phyloP scores from a whole-genome alignment of 192 early-diverging fungal genomes.

The Coemansia sp. region DNA sequence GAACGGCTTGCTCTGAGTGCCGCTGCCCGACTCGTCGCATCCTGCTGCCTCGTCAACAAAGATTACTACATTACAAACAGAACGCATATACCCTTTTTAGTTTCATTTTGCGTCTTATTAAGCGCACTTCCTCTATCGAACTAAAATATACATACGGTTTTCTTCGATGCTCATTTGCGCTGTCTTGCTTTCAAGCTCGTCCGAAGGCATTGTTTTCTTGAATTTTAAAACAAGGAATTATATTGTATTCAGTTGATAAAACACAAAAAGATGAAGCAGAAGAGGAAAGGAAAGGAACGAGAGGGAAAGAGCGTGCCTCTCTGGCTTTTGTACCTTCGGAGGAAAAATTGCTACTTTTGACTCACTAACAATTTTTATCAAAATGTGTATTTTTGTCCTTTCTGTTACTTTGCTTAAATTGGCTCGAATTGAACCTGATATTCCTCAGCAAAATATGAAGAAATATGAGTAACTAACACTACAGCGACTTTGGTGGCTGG shows the following conservation, averaged over 20 bases:
- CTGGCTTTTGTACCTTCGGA: too few relatives aligned
- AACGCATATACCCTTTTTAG: neutral
- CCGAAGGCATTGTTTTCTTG: conserved; percentile 26
- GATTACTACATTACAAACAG: conserved; percentile 22
- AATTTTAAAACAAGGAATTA: conserved; percentile 1
- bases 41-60: conserved; percentile 82
- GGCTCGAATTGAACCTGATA: too few relatives aligned
- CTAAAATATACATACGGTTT: conserved; percentile 30
- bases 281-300: too few relatives aligned
- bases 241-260: neutral
- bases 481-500: conserved; percentile 56
- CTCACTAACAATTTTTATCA: too few relatives aligned
- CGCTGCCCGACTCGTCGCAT: conserved; percentile 75
- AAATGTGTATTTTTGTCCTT: too few relatives aligned
- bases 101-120: neutral
- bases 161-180: conserved; percentile 31
- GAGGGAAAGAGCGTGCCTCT: too few relatives aligned
- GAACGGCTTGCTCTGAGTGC: conserved; percentile 75
- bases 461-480: too few relatives aligned
- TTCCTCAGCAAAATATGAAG: too few relatives aligned
- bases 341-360: too few relatives aligned
- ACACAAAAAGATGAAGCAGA: neutral
- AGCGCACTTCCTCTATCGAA: neutral
- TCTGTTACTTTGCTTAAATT: too few relatives aligned
- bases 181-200: conserved; percentile 26